phyloP scores from a whole-genome alignment of 192 early-diverging fungal species.

The Rhizophagus prolifer region DNA sequence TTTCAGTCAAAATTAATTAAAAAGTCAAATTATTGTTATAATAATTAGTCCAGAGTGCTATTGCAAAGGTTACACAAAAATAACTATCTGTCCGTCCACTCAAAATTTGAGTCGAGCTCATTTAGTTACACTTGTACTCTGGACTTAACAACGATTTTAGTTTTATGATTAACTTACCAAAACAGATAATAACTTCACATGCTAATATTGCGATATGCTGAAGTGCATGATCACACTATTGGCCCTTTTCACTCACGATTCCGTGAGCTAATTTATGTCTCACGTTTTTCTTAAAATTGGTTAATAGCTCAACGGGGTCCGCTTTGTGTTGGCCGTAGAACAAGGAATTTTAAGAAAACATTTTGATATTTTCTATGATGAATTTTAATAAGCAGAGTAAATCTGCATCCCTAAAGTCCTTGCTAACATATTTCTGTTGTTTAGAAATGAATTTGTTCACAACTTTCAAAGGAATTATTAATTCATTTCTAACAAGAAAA shows the following conservation, averaged over 20 bases:
- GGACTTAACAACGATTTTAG: no score
- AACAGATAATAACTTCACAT: background rate
- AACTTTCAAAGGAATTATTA: conserved; percentile 9
- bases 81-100: no score
- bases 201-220: conserved; percentile 3
- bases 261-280: conserved; percentile 8
- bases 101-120: no score
- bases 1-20: conserved; percentile 4
- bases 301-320: background rate
- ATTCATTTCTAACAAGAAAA: conserved; percentile 15
- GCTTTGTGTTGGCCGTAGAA: conserved; percentile 7
- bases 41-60: no score
- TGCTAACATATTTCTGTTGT: background rate
- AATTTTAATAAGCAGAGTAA: background rate
- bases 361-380: conserved; percentile 1
- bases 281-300: conserved; percentile 19
- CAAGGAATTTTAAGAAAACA: conserved; percentile 1
- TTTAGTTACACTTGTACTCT: no score
- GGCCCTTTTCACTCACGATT: background rate
- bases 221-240: conserved; percentile 3
- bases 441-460: background rate
- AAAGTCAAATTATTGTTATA: conserved; percentile 2
- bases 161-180: conserved; percentile 17
- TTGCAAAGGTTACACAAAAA: no score
- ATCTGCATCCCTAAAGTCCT: no score